These are phyloP conservation scores for Byssoonygena ceratinophila DNA, from an alignment of 2,329 filamentous ascomycete species.

Conservation along the genomic window DNA sequence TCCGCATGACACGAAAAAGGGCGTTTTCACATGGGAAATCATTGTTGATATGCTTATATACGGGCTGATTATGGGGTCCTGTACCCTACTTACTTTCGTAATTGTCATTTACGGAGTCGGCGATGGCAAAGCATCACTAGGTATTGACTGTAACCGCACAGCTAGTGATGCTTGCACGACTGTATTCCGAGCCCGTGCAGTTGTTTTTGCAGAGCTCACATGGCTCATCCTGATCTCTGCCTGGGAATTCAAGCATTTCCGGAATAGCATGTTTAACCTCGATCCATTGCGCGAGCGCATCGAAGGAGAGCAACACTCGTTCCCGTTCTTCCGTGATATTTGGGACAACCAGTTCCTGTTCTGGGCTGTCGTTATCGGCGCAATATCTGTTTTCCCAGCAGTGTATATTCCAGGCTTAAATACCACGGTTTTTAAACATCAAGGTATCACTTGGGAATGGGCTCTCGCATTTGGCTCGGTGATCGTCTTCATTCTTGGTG, in stretches of 20 bases:
- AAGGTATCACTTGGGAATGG: slow-evolving; percentile 54
- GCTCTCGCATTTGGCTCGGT: slow-evolving; percentile 47
- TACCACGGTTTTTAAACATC: slow-evolving; percentile 50
- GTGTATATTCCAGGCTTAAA: slow-evolving; percentile 53
- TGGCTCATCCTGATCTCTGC: slow-evolving; percentile 48
- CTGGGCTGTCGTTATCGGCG: slow-evolving; percentile 39
- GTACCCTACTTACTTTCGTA: slow-evolving; percentile 42
- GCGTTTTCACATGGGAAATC: slow-evolving; percentile 45
- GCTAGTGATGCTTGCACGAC: slow-evolving; percentile 15
- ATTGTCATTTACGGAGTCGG: slow-evolving; percentile 40
- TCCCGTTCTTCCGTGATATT: slow-evolving; percentile 33
- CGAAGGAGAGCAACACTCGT: slow-evolving; percentile 23
- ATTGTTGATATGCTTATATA: slow-evolving; percentile 46
- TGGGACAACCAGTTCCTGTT: slow-evolving; percentile 43
- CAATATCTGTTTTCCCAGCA: slow-evolving; percentile 42
- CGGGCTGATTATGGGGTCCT: slow-evolving; percentile 42
- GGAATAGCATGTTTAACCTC: slow-evolving; percentile 48
- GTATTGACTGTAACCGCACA: slow-evolving; percentile 17
- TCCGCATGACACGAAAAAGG: slow-evolving; percentile 43
- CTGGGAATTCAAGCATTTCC: slow-evolving; percentile 47
- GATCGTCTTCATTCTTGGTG: slow-evolving; percentile 47
- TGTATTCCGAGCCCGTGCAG: slow-evolving; percentile 42
- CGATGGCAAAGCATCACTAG: slow-evolving; percentile 31
- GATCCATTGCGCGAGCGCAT: slow-evolving; percentile 24
- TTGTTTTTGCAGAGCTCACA: slow-evolving; percentile 48